Percentiles rank a stretch among this genome's conserved stretches.
phyloP scores from a whole-genome alignment of 2,329 filamentous ascomycete species.

The Tolypocladium album region DNA sequence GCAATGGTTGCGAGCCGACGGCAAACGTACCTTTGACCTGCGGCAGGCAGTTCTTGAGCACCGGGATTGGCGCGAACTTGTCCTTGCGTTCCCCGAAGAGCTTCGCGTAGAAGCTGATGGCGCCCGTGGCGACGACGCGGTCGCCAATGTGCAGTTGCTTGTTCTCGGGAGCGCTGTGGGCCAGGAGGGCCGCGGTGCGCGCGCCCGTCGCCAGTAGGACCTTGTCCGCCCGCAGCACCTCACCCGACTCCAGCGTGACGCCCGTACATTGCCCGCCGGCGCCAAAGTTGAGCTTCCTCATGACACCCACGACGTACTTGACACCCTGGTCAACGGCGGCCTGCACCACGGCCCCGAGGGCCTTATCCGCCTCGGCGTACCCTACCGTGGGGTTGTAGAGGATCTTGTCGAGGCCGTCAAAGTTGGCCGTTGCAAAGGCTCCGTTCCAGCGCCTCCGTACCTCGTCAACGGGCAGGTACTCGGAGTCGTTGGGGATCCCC shows the following conservation, averaged over 20 bases:
- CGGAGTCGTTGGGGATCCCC: conserved; percentile 27
- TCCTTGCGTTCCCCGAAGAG: conserved; percentile 31
- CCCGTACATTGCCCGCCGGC: conserved; percentile 34
- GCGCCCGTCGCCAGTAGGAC: conserved; percentile 45
- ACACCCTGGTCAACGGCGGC: conserved; percentile 41
- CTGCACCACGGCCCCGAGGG: conserved; percentile 42
- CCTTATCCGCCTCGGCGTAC: conserved; percentile 48
- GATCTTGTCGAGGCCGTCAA: conserved; percentile 42
- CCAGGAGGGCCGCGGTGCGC: conserved; percentile 42
- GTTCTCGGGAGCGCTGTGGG: conserved; percentile 36
- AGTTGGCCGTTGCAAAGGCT: conserved; percentile 45
- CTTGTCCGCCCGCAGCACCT: conserved; percentile 36
- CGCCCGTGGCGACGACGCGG: conserved; percentile 46
- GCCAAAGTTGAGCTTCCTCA: conserved; percentile 35
- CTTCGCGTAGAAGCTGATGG: conserved; percentile 29
- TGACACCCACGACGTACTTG: conserved; percentile 41
- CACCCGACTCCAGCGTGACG: conserved; percentile 35
- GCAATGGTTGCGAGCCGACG: background rate
- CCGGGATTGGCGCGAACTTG: conserved; percentile 38
- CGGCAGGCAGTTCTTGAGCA: conserved; percentile 35
- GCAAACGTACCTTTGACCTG: conserved; percentile 27
- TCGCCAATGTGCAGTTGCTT: conserved; percentile 39
- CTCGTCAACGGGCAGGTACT: conserved; percentile 35
- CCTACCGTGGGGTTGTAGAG: conserved; percentile 48
- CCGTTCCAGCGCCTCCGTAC: conserved; percentile 44